Base-by-base conservation (phyloP, 2,329 filamentous ascomycete species). In the Fusarium heterosporum region DNA sequence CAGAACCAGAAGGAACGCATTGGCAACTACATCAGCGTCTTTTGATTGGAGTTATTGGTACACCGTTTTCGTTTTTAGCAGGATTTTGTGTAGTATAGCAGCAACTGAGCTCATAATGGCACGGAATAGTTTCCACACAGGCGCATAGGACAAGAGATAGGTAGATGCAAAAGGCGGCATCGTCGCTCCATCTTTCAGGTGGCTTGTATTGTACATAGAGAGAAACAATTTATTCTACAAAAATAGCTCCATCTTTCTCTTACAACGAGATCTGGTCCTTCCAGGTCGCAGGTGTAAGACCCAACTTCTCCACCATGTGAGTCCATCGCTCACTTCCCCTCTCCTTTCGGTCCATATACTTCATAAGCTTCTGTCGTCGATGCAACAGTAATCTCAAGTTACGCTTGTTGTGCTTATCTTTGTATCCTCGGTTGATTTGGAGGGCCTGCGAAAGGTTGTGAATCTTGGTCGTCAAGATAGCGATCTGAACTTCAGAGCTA, bases 1-100 rank as follows among this genome's bases (percentile, higher is more conserved):
- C 96, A 99, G 82, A 97, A 97, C 84, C 96, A 99, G 82, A 99
- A 99, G 84, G 96, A 99, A 80, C 89, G 96, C 77, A 98, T 99
- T 78, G 92, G 93, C 73, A 99, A 98, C 82, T 99, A 97, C 81
- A 99, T 99, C 79, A 97, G 93, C 81, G 96, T 98, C 65, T 97
- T 99, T 81, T 97, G 81, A 86, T 72, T 66, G 63, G 58, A 25
- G 66, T 57, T 57, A 54, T 40, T 55, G 68, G 63, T 64, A 68
- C 52, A 52, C 48, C 38, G 40, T 61, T 68, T 68, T 69, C 55
- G 38, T 70, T 70, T 73, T 69, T 73, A 73, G 72, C 76, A 77
- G 70, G 69, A 66, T 72, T 72, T 73, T 74, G 72, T 82, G 81
- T 83, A 83, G 81, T 79, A 81, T 79, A 79, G 71, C 73, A 79